A percentile compares a stretch with the other conserved stretches of the same genome.
Conservation (phyloP, 177 flowering plant genomes). For the Telopea speciosissima region DNA sequence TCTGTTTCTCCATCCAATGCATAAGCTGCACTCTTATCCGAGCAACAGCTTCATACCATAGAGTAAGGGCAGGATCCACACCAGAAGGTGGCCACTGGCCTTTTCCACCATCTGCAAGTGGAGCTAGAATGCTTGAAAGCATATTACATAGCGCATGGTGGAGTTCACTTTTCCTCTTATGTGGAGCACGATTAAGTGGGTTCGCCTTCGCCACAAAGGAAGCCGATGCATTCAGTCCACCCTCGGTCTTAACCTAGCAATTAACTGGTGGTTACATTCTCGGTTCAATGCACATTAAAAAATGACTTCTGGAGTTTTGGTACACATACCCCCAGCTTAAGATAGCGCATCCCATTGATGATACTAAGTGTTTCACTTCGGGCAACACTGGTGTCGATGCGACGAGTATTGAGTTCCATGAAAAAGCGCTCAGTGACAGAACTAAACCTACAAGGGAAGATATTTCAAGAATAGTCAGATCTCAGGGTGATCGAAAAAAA, state of each 20-base stretch:
- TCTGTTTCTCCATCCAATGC: slow-evolving; percentile 99
- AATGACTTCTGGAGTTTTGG: slow-evolving; percentile 8
- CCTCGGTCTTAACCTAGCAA: slow-evolving; percentile 91
- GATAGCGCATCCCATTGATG: slow-evolving; percentile 98
- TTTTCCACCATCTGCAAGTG: slow-evolving; percentile 96
- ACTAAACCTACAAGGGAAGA: slow-evolving; percentile 62
- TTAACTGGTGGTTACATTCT: slow-evolving; percentile 5
- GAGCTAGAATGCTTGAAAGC: slow-evolving; percentile 98
- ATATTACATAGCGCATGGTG: slow-evolving; percentile 95
- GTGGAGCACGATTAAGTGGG: slow-evolving; percentile 89
- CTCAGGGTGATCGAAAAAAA: not conserved
- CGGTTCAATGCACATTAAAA: not conserved
- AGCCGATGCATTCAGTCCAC: slow-evolving; percentile 98
- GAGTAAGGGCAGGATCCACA: slow-evolving; percentile 79
- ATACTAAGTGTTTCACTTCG: slow-evolving; percentile 96
- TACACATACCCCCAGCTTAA: slow-evolving; percentile 88
- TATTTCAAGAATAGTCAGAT: slow-evolving; percentile 4
- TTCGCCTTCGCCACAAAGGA: slow-evolving; percentile 98
- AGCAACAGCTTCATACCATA: slow-evolving; percentile 98
- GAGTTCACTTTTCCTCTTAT: slow-evolving; percentile 95
- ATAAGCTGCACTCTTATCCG: slow-evolving; percentile 73
- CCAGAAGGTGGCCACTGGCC: slow-evolving; percentile 97
- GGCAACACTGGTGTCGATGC: slow-evolving; percentile 76
- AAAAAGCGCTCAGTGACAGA: slow-evolving; percentile 98
- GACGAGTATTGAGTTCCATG: slow-evolving; percentile 91